phyloP scores from a whole-genome alignment of 192 early-diverging fungal species.

The Backusella sp. region DNA sequence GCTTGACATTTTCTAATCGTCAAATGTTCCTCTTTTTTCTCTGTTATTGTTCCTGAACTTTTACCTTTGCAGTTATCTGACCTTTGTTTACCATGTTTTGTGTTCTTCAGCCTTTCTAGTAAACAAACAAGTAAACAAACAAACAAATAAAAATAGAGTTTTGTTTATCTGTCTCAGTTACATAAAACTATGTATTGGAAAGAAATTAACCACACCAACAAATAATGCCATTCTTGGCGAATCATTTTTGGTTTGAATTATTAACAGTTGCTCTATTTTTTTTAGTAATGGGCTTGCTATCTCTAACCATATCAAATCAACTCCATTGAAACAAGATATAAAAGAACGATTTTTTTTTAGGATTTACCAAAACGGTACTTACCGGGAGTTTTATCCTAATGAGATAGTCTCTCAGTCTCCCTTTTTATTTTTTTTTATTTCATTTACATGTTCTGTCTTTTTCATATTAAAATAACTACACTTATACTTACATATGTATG shows the following conservation, averaged over 20 bases:
- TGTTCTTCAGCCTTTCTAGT: background rate
- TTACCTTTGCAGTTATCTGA: background rate
- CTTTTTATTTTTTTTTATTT: background rate
- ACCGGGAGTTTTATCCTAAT: background rate
- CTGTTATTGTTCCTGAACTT: background rate
- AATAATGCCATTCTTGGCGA: background rate
- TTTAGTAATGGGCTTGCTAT: background rate
- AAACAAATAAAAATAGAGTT: background rate
- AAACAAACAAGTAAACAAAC: background rate
- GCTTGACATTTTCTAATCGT: too few relatives aligned
- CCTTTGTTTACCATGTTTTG: background rate
- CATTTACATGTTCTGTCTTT: background rate
- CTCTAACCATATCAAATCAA: background rate
- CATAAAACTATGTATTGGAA: background rate
- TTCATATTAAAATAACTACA: background rate
- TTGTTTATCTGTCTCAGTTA: slow-evolving; percentile 5
- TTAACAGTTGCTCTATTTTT: background rate
- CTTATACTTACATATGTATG: background rate
- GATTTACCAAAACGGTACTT: slow-evolving; percentile 12
- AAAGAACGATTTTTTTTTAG: slow-evolving; percentile 8
- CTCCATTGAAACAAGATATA: background rate
- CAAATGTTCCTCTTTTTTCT: too few relatives aligned
- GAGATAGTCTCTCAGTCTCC: background rate
- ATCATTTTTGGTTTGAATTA: background rate
- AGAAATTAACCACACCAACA: background rate